Evolutionary conservation across 2,329 filamentous ascomycete genomes (phyloP), one percentile per base, ranked within the genome.

Genomic region (Monosporascus sp.): DNA sequence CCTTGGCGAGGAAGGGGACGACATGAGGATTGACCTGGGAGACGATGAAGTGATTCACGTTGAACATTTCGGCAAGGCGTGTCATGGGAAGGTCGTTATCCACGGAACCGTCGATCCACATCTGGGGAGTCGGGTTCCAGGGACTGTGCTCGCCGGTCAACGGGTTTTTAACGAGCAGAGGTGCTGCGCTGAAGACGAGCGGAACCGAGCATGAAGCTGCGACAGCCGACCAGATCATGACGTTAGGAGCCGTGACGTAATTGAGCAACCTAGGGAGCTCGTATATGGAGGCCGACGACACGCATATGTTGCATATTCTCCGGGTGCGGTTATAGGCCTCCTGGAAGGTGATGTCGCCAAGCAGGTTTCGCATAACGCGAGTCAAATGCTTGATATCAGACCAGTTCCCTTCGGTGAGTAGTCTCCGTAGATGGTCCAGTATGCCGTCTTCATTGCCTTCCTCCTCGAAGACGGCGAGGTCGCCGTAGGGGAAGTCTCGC

Each of bases 21-120:
- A 97, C 89, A 63, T 97, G 93, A 0, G 93, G 93, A 63, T 97
- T 97, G 49, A 97, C 91, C 68, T 97, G 93, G 0, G 91, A 96
- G 18, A 97, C 93, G 60, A 97, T 97, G 66, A 97, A 97, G 68
- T 97, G 93, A 65, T 97, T 97, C 67, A 97, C 92, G 65, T 97
- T 96, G 76, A 97, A 96, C 88, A 97, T 92, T 66, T 96, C 91
- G 1, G 91, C 86, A 17, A 97, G 77, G 2, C 90, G 84, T 20
- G 87, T 91, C 84, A 96, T 96, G 2, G 93, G 93, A 3, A 97
- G 76, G 68, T 97, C 93, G 55, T 94, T 94, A 67, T 97, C 91
- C 22, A 97, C 90, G 1, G 92, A 97, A 1, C 93, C 93, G 67
- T 97, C 93, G 50, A 97, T 96, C 82, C 90, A 97, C 59, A 84